Evolutionary conservation across 2,329 filamentous ascomycete species (phyloP).

Genomic region (Ascosphaera apis): DNA sequence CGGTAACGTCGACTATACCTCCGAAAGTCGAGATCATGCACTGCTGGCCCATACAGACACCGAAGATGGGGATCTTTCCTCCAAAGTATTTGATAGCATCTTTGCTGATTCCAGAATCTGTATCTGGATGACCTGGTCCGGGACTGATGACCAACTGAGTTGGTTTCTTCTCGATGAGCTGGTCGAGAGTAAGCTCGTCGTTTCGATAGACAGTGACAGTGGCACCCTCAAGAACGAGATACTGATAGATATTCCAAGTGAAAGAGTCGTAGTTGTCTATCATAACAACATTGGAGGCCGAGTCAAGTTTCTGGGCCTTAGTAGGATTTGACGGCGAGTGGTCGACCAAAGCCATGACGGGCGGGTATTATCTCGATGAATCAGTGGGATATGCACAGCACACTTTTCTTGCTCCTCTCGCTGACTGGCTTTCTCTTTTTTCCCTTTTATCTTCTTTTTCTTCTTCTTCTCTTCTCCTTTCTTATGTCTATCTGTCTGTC

Average conservation of each 20-base stretch:
- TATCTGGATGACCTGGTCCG: slow-evolving; percentile 76
- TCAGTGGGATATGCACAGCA: slow-evolving; percentile 3
- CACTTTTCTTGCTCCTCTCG: too few species aligned
- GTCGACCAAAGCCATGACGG: slow-evolving; percentile 34
- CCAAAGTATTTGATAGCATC: slow-evolving; percentile 78
- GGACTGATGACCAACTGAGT: slow-evolving; percentile 91
- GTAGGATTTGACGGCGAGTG: slow-evolving; percentile 64
- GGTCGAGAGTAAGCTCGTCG: slow-evolving; percentile 68
- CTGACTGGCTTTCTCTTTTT: too few species aligned
- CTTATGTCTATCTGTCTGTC: too few species aligned
- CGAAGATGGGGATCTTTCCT: slow-evolving; percentile 83
- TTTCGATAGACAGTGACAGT: slow-evolving; percentile 78
- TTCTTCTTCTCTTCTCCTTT: too few species aligned
- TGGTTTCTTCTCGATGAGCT: slow-evolving; percentile 61
- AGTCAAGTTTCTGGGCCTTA: slow-evolving; percentile 46
- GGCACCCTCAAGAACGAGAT: slow-evolving; percentile 86
- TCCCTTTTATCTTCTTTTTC: too few species aligned
- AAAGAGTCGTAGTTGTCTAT: slow-evolving; percentile 99
- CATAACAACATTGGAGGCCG: slow-evolving; percentile 72
- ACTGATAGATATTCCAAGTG: slow-evolving; percentile 98
- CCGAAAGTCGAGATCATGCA: slow-evolving; percentile 92
- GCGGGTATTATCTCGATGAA: slow-evolving; percentile 19
- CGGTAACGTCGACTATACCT: slow-evolving; percentile 73
- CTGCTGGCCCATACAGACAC: slow-evolving; percentile 99
- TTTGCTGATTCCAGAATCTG: slow-evolving; percentile 81